phyloP scores from a whole-genome alignment of 345 rosid genomes.

The Salix suchowensis region DNA sequence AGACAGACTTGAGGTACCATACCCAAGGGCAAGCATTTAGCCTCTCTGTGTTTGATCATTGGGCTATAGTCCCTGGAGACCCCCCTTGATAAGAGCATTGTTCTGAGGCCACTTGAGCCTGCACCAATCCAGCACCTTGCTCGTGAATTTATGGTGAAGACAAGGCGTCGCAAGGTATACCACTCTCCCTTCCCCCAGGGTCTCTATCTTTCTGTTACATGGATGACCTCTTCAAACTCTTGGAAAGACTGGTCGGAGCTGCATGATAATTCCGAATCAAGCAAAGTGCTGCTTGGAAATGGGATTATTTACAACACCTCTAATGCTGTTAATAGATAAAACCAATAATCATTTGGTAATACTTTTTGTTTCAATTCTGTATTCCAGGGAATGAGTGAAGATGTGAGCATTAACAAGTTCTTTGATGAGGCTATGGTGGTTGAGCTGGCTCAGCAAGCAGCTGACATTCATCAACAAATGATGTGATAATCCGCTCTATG shows the following conservation, averaged over 20 bases:
- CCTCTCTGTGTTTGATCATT: constrained; percentile 74
- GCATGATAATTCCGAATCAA: background rate
- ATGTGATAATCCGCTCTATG: constrained; percentile 31
- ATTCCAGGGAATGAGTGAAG: constrained; percentile 85
- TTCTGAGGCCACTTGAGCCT: constrained; percentile 78
- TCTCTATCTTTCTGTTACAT: background rate
- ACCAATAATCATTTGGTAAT: background rate
- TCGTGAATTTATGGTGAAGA: constrained; percentile 83
- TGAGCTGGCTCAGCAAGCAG: constrained; percentile 81
- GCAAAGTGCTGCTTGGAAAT: too few species aligned
- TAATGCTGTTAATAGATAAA: background rate
- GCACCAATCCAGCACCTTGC: constrained; percentile 91
- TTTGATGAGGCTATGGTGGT: constrained; percentile 85
- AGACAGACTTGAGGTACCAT: constrained; percentile 83
- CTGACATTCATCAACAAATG: constrained; percentile 73
- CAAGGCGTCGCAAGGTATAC: constrained; percentile 75
- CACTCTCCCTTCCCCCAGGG: background rate
- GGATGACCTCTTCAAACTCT: background rate
- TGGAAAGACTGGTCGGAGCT: background rate
- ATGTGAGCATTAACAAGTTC: constrained; percentile 83
- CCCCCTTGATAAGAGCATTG: constrained; percentile 92
- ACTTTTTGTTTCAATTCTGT: background rate
- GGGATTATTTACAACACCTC: background rate
- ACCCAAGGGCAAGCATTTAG: constrained; percentile 93
- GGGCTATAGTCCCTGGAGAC: constrained; percentile 92